Evolutionary conservation across 768 basidiomycete species (phyloP).

Genomic region (Ramaria rubella): DNA sequence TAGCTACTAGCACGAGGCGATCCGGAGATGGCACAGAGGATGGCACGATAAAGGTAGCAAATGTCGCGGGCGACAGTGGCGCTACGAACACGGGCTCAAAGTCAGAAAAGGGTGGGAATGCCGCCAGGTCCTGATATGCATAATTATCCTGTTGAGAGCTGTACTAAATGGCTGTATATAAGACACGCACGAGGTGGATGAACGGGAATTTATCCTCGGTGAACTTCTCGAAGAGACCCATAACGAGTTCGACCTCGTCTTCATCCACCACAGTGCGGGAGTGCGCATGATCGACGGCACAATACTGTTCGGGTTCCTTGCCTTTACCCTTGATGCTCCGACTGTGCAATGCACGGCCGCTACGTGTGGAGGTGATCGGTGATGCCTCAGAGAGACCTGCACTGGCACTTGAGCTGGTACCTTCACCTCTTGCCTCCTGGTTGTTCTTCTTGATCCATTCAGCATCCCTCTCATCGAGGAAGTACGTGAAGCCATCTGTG

Average conservation of each 20-base stretch:
- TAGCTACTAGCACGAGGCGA: slow-evolving; percentile 61
- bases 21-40: slow-evolving; percentile 54
- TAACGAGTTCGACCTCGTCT: slow-evolving; percentile 91
- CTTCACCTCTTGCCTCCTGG: slow-evolving; percentile 80
- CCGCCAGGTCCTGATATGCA: slow-evolving; percentile 36
- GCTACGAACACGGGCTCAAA: slow-evolving; percentile 64
- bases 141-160: background rate
- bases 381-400: background rate
- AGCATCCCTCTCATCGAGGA: slow-evolving; percentile 93
- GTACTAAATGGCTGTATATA: background rate
- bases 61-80: slow-evolving; percentile 52
- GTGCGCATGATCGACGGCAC: slow-evolving; percentile 7
- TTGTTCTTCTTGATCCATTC: slow-evolving; percentile 95
- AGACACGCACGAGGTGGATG: slow-evolving; percentile 72
- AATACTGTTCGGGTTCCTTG: slow-evolving; percentile 68
- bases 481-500: slow-evolving; percentile 76
- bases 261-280: slow-evolving; percentile 58
- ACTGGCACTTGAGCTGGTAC: slow-evolving; percentile 49
- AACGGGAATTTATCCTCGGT: slow-evolving; percentile 78
- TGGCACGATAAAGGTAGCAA: slow-evolving; percentile 64
- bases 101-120: slow-evolving; percentile 66
- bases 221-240: slow-evolving; percentile 89
- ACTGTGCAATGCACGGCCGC: background rate
- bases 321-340: slow-evolving; percentile 75
- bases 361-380: background rate